These are phyloP conservation scores for Podospora didyma DNA, from an alignment of 495 filamentous ascomycete species.

Conservation along the genomic window DNA sequence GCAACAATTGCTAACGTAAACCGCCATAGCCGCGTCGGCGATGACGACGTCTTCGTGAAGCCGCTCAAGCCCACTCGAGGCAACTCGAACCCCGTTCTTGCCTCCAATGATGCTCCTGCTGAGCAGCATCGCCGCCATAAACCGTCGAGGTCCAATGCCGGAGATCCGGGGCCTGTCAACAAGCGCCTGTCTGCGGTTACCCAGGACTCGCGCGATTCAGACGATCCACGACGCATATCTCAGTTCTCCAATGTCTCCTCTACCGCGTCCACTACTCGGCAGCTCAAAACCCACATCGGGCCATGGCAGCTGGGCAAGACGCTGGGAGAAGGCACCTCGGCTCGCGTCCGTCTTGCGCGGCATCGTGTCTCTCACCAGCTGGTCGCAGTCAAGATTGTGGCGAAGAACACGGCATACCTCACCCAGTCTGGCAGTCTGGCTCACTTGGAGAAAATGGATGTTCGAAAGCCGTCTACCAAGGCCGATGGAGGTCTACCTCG, in stretches of 20 bases:
- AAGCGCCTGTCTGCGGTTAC: conserved; percentile 3
- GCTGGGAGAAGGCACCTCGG: conserved; percentile 80
- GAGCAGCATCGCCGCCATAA: conserved; percentile 1
- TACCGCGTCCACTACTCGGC: conserved; percentile 41
- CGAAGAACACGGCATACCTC: conserved; percentile 66
- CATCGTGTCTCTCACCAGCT: conserved; percentile 69
- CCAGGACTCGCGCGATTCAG: conserved; percentile 41
- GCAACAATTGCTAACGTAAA: conserved; percentile 17
- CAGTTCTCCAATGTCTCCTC: conserved; percentile 65
- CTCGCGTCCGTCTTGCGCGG: conserved; percentile 74
- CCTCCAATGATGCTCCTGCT: background rate
- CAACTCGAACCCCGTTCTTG: conserved; percentile 11
- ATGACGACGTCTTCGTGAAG: conserved; percentile 9
- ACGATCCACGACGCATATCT: conserved; percentile 62
- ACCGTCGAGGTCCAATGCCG: conserved; percentile 2
- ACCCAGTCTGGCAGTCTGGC: conserved; percentile 73
- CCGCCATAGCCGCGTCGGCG: conserved; percentile 7
- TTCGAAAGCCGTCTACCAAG: conserved; percentile 33
- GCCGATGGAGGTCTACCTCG: conserved; percentile 51
- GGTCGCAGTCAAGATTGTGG: conserved; percentile 92
- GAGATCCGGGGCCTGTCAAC: conserved; percentile 1
- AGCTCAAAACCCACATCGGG: conserved; percentile 73
- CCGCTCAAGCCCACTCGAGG: conserved; percentile 16
- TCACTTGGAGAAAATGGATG: conserved; percentile 56
- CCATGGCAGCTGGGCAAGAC: conserved; percentile 89